phyloP scores from a whole-genome alignment of 768 basidiomycete species.

The Ephemerocybe angulata region DNA sequence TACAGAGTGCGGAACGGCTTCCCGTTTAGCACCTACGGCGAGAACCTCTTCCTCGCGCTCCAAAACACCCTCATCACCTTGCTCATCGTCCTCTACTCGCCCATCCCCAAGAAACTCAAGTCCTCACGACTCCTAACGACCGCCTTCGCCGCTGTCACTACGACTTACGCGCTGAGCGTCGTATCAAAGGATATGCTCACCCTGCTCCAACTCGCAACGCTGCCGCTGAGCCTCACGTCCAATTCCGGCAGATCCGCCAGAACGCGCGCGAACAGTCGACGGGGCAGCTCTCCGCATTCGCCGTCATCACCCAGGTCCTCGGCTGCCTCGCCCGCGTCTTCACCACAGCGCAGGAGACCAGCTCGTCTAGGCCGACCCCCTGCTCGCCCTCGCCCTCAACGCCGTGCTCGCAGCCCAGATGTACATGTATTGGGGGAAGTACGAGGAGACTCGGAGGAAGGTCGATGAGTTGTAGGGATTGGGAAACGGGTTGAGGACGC shows the following conservation, averaged over 20 bases:
- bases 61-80: conserved; percentile 88
- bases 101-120: conserved; percentile 24
- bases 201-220: conserved; percentile 76
- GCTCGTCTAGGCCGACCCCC: too few species aligned
- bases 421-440: too few species aligned
- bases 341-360: too few species aligned
- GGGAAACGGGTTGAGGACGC: too few species aligned
- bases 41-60: conserved; percentile 89
- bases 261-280: conserved; percentile 76
- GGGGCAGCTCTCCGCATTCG: conserved; percentile 91
- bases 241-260: conserved; percentile 91
- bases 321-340: too few species aligned
- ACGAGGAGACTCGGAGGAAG: too few species aligned
- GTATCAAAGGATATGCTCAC: conserved; percentile 53
- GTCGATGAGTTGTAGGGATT: too few species aligned
- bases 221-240: conserved; percentile 88
- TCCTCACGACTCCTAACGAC: conserved; percentile 30
- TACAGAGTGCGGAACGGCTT: conserved; percentile 85
- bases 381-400: too few species aligned
- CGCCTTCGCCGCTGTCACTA: conserved; percentile 17
- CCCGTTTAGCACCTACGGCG: conserved; percentile 97
- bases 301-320: too few species aligned
- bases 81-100: conserved; percentile 71
- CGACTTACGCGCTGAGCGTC: conserved; percentile 38
- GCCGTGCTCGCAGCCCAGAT: too few species aligned